phyloP scores from a whole-genome alignment of 371 early-diverging fungal species.

The Phascolomyces articulosus region DNA sequence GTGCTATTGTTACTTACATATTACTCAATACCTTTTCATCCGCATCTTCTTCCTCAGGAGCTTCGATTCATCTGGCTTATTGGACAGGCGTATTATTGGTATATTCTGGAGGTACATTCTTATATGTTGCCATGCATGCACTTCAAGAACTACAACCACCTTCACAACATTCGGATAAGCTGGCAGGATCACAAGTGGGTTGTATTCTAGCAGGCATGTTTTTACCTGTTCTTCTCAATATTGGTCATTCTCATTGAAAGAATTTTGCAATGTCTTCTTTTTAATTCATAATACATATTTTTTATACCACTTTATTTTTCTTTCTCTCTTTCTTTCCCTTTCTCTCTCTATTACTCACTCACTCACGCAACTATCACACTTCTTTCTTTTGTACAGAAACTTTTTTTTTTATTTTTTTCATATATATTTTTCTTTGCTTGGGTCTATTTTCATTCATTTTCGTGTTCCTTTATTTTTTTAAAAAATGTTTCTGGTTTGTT shows the following conservation, averaged over 20 bases:
- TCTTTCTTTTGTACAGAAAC: slow-evolving; percentile 4
- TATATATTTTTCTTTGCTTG: not conserved
- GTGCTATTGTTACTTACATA: slow-evolving; percentile 77
- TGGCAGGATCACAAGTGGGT: slow-evolving; percentile 21
- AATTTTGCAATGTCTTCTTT: not conserved
- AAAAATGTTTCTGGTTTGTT: not conserved
- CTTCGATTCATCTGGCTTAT: slow-evolving; percentile 51
- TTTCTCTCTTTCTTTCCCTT: not conserved
- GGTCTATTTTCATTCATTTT: not conserved
- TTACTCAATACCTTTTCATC: slow-evolving; percentile 41
- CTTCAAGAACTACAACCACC: slow-evolving; percentile 33
- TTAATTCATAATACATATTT: not conserved
- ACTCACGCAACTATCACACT: no score
- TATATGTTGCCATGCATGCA: slow-evolving; percentile 87
- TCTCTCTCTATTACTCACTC: no score
- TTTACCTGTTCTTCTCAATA: slow-evolving; percentile 31
- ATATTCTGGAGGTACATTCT: slow-evolving; percentile 89
- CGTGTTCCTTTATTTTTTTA: not conserved
- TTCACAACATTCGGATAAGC: slow-evolving; percentile 12
- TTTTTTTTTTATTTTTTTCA: not conserved
- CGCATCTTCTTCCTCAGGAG: slow-evolving; percentile 19
- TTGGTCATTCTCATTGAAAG: slow-evolving; percentile 32
- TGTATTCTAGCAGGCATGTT: slow-evolving; percentile 40
- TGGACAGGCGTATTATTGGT: slow-evolving; percentile 87
- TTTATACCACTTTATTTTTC: not conserved